A percentile compares a stretch with the other conserved stretches of the same genome.
Evolutionary conservation across 192 early-diverging fungal species (phyloP).

Genomic region (Obelidium mucronatum): DNA sequence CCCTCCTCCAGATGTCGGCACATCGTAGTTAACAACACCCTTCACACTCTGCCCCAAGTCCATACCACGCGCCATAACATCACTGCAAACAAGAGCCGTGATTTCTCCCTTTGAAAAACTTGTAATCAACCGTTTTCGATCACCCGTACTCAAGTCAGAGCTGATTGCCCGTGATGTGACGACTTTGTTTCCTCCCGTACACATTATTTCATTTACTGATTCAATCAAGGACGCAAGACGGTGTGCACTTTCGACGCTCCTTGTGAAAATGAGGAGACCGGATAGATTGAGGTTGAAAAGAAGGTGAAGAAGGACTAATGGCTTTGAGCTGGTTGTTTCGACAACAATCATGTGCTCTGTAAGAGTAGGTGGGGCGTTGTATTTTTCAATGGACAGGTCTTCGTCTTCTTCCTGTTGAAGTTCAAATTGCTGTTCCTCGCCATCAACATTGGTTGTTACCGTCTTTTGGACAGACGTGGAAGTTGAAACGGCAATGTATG

Average conservation of each 20-base stretch:
- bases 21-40: conserved; percentile 91
- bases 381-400: conserved; percentile 38
- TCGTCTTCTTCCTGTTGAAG: conserved; percentile 40
- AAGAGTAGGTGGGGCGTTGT: conserved; percentile 61
- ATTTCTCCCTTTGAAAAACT: conserved; percentile 37
- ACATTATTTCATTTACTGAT: conserved; percentile 34
- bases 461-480: conserved; percentile 26
- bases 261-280: conserved; percentile 81
- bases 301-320: conserved; percentile 84
- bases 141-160: conserved; percentile 40
- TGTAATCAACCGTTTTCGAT: conserved; percentile 35
- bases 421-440: conserved; percentile 29
- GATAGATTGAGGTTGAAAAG: conserved; percentile 68
- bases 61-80: conserved; percentile 93
- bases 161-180: conserved; percentile 40
- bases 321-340: conserved; percentile 73
- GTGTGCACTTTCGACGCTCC: conserved; percentile 90
- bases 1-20: conserved; percentile 71
- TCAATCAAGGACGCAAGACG: conserved; percentile 63
- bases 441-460: too few relatives aligned
- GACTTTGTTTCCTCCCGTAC: neutral
- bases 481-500: conserved; percentile 76
- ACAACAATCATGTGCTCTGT: conserved; percentile 78
- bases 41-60: conserved; percentile 79
- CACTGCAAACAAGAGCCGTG: conserved; percentile 76